phyloP scores from a whole-genome alignment of 441 rosid species.

The Eutrema salsugineum region DNA sequence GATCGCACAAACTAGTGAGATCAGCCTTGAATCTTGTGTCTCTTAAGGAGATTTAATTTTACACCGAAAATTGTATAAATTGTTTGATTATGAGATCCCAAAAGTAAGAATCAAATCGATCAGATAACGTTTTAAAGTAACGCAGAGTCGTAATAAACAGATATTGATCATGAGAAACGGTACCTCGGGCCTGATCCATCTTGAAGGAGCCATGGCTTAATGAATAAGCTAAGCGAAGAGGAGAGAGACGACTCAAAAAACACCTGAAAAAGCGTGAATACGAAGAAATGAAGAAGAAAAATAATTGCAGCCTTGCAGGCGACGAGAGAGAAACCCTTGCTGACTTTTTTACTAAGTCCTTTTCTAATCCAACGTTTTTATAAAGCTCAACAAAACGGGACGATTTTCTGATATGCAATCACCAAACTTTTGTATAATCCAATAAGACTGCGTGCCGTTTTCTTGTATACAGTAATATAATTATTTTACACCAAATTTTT shows the following conservation, averaged over 20 bases:
- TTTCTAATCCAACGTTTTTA: background rate
- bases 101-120: background rate
- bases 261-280: slow-evolving; percentile 11
- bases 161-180: background rate
- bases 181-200: slow-evolving; percentile 22
- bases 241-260: background rate
- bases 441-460: background rate
- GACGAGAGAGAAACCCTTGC: background rate
- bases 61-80: background rate
- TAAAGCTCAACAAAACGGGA: background rate
- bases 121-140: background rate
- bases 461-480: background rate
- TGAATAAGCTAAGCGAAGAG: background rate
- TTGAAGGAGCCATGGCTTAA: background rate
- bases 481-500: too few species aligned
- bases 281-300: background rate
- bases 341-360: background rate
- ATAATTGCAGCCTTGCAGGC: background rate
- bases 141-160: background rate
- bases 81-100: background rate
- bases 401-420: background rate
- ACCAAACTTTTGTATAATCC: background rate
- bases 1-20: background rate
- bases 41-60: background rate
- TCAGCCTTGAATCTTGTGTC: background rate